phyloP scores from a whole-genome alignment of 2,329 filamentous ascomycete genomes.

The Penicillium sp. region DNA sequence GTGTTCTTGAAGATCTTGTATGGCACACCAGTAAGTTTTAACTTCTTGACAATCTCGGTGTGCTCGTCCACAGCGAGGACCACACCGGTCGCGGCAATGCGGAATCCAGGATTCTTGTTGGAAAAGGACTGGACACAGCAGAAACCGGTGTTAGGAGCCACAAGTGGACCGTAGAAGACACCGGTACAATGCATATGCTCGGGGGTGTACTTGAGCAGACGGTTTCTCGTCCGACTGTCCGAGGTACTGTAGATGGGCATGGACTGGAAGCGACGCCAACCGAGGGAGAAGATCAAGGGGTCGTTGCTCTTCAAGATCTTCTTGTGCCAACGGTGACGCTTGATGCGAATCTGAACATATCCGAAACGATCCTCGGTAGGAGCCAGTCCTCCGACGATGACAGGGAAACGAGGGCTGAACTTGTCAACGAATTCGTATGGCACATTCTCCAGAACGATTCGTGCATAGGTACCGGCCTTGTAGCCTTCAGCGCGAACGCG shows the following conservation, averaged over 20 bases:
- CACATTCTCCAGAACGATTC: conserved; percentile 84
- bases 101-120: conserved; percentile 81
- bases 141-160: conserved; percentile 94
- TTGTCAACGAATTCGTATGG: conserved; percentile 84
- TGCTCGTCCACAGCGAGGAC: conserved; percentile 93
- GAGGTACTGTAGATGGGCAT: conserved; percentile 93
- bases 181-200: conserved; percentile 99
- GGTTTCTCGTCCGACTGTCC: conserved; percentile 87
- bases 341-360: conserved; percentile 93
- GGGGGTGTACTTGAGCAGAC: conserved; percentile 98
- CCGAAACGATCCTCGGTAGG: conserved; percentile 95
- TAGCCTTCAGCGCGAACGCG: conserved; percentile 84
- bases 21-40: conserved; percentile 89
- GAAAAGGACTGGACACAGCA: conserved; percentile 89
- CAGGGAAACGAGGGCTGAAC: conserved; percentile 78
- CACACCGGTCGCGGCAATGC: conserved; percentile 90
- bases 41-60: conserved; percentile 98
- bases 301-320: conserved; percentile 98
- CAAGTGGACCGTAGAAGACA: conserved; percentile 91
- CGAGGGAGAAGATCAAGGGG: conserved; percentile 92
- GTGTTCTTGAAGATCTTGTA: conserved; percentile 99
- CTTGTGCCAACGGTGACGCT: conserved; percentile 98
- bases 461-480: conserved; percentile 88
- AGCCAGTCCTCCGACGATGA: conserved; percentile 88
- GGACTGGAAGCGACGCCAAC: conserved; percentile 93